These are phyloP conservation scores for Triticum aestivum DNA, from an alignment of 176 grass and related monocot genomes.

Conservation along the genomic window DNA sequence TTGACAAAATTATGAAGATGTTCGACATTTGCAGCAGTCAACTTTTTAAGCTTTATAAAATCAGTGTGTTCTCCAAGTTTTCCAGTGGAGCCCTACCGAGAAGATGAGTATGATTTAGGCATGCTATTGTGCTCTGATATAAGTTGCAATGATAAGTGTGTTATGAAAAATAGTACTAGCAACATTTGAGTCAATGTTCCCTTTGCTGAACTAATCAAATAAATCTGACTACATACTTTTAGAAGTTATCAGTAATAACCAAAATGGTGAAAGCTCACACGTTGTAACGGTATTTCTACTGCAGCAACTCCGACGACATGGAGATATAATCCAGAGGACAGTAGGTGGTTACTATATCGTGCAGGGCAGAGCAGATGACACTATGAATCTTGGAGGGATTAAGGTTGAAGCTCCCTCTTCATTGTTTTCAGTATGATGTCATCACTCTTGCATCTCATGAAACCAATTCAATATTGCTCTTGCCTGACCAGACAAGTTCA, in stretches of 20 bases:
- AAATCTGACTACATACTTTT: background rate
- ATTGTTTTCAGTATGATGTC: background rate
- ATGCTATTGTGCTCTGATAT: background rate
- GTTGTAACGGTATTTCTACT: background rate
- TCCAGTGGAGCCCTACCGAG: background rate
- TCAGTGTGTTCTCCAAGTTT: background rate
- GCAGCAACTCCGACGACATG: slow-evolving; percentile 81
- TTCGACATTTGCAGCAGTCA: background rate
- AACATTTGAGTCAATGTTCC: background rate
- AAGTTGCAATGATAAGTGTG: background rate
- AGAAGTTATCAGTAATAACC: background rate
- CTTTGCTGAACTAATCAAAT: slow-evolving; percentile 28
- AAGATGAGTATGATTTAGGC: background rate
- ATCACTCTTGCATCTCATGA: background rate
- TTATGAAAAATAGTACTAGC: background rate
- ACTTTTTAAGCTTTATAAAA: slow-evolving; percentile 9
- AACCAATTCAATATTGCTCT: slow-evolving; percentile 9
- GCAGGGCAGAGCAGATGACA: slow-evolving; percentile 80
- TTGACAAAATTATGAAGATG: background rate
- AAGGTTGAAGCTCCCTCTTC: slow-evolving; percentile 48
- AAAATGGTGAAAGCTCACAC: background rate
- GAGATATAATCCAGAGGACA: slow-evolving; percentile 88
- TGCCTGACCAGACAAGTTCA: slow-evolving; percentile 75
- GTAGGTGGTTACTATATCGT: slow-evolving; percentile 80
- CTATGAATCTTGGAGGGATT: slow-evolving; percentile 94